Evolutionary conservation across 148 eudicot species (phyloP).

Genomic region (Camellia japonica): DNA sequence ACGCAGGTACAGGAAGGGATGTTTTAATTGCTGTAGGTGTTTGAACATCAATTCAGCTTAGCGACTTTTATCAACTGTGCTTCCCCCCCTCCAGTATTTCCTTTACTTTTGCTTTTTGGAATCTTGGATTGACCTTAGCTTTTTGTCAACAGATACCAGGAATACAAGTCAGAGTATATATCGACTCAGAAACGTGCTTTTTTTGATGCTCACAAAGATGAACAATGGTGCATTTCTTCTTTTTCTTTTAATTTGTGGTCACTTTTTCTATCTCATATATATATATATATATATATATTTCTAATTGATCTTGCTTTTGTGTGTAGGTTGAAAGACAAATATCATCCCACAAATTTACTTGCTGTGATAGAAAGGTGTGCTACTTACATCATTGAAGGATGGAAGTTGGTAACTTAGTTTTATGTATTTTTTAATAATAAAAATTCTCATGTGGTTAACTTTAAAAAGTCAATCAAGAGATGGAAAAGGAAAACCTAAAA

Average conservation of each 20-base stretch:
- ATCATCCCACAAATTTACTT: conserved; percentile 89
- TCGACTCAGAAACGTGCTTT: conserved; percentile 85
- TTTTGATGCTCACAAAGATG: conserved; percentile 93
- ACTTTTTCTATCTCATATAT: background rate
- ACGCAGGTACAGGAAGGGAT: conserved; percentile 56
- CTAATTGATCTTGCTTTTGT: conserved; percentile 13
- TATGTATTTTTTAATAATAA: too few relatives aligned
- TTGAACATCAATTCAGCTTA: background rate
- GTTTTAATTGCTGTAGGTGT: conserved; percentile 4
- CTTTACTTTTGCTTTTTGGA: background rate
- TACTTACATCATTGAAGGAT: background rate
- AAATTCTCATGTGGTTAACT: too few relatives aligned
- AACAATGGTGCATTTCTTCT: conserved; percentile 67
- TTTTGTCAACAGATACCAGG: conserved; percentile 65
- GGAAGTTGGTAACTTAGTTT: background rate
- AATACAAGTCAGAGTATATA: conserved; percentile 88
- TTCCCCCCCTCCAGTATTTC: background rate
- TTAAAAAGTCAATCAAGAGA: too few relatives aligned
- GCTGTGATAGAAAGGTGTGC: conserved; percentile 83
- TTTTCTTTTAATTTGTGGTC: background rate
- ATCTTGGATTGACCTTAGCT: conserved; percentile 6
- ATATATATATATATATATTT: background rate
- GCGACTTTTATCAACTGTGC: background rate
- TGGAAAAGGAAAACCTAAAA: too few relatives aligned
- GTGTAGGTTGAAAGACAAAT: conserved; percentile 88